phyloP scores from a whole-genome alignment of 2,329 filamentous ascomycete species.

The Amauroascus niger region DNA sequence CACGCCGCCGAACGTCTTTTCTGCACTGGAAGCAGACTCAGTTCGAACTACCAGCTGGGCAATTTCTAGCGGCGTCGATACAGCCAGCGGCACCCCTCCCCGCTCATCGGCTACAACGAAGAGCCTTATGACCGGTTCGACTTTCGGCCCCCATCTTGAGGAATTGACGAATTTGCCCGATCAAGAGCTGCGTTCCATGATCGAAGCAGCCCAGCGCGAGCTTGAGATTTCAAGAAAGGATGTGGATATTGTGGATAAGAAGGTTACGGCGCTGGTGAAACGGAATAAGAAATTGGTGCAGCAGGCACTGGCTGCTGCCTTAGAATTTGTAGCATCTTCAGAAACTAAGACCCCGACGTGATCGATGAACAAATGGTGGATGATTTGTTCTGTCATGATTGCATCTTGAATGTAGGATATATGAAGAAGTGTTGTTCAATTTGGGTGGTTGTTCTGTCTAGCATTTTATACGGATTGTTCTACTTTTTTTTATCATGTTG shows the following conservation, averaged over 20 bases:
- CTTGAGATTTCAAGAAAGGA: slow-evolving; percentile 63
- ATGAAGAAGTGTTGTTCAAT: not conserved
- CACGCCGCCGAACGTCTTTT: slow-evolving; percentile 26
- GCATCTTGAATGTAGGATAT: not conserved
- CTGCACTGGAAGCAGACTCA: slow-evolving; percentile 34
- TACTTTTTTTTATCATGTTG: not conserved
- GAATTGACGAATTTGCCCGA: slow-evolving; percentile 36
- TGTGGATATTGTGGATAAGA: slow-evolving; percentile 45
- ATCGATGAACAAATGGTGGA: not conserved
- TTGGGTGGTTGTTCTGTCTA: not conserved
- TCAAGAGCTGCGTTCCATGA: slow-evolving; percentile 33
- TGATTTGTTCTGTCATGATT: not conserved
- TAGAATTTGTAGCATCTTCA: slow-evolving; percentile 18
- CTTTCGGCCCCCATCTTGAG: slow-evolving; percentile 30
- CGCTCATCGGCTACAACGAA: slow-evolving; percentile 27
- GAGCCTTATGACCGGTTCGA: slow-evolving; percentile 27
- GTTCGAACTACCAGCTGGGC: slow-evolving; percentile 24
- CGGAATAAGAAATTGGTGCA: slow-evolving; percentile 37
- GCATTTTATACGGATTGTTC: not conserved
- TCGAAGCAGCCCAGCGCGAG: slow-evolving; percentile 46
- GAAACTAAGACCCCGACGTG: not conserved
- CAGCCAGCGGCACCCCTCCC: slow-evolving; percentile 3
- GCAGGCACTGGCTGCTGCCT: slow-evolving; percentile 29
- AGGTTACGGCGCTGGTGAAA: slow-evolving; percentile 33
- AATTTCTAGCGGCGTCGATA: not conserved